Percentiles rank a stretch among this genome's conserved stretches.
Conservation (phyloP, 2,329 filamentous ascomycete species). For the Cephalotrichum gorgonifer region DNA sequence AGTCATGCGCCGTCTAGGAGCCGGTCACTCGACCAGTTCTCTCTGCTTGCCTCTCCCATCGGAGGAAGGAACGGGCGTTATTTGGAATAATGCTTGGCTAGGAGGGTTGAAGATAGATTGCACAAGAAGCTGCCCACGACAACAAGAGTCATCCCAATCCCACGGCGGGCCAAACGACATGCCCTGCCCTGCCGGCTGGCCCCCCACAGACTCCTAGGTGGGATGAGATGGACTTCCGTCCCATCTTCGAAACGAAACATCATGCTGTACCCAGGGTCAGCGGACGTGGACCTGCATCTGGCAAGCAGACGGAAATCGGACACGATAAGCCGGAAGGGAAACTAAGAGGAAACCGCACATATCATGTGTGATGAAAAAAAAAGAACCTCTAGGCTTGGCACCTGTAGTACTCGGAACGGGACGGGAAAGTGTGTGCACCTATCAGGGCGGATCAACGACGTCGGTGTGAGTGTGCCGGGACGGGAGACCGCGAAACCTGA, state of each 20-base stretch:
- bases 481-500: not conserved
- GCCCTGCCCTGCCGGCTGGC: not conserved
- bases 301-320: not conserved
- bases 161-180: too few species aligned
- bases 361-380: not conserved
- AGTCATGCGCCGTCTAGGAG: not conserved
- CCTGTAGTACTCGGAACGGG: not conserved
- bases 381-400: too few species aligned
- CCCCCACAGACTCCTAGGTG: not conserved
- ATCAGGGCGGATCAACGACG: not conserved
- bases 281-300: not conserved
- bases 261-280: not conserved
- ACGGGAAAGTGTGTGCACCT: not conserved
- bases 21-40: not conserved
- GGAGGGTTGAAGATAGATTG: not conserved
- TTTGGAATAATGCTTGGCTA: not conserved
- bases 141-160: not conserved
- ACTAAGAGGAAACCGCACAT: not conserved
- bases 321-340: not conserved
- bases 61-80: not conserved
- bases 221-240: not conserved
- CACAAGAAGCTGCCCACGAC: not conserved
- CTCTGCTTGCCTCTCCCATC: not conserved
- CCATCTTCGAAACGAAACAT: not conserved
- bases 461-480: not conserved